Base-by-base conservation (phyloP, 768 basidiomycete species). In the Russula lepida region DNA sequence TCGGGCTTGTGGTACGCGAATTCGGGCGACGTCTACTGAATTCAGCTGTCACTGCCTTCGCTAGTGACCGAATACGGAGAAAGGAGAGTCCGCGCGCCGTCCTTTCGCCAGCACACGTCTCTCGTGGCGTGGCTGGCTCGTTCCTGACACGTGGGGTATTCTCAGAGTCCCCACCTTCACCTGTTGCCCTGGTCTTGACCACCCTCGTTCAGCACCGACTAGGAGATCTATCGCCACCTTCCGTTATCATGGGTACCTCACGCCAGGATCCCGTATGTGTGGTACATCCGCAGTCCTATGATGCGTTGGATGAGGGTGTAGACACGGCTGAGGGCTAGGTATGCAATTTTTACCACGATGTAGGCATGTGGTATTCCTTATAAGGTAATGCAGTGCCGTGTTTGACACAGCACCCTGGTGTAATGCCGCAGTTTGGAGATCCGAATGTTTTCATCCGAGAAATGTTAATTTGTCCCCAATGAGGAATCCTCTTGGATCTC, bases 1-100 rank as follows among this genome's bases (percentile, higher is more conserved):
- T 66, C 5, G 54, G 52, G 21, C 53, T 66, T n/a, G 48, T 60
- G 6, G 53, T 62, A 27, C 63, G 66, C 21, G 57, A 27, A 33
- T 58, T 66, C 39, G 54, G 56, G 11, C 64, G 52, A 15, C 32
- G 30, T 1, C 27, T 66, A n/a, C 15, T 66, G 13, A 19, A 43
- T 35, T 35, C 52, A 8, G 57, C 59, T 8, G 51, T 59, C 52
- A 58, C 54, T 43, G 50, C 60, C 28, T 41, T 59, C 43, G 19
- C 39, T 13, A 46, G 28, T 7, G 63, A 65, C 25, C 13, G 47
- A 7, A 17, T 25, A 28, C 46, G 41, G 44, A 35, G 6, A 19
- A 57, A 32, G 30, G 51, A 55, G 3, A 27, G 47, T n/a, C 33
- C 32, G 25, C 58, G 47, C 9, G 39, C 35, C 6, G 39, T 50